Percentiles rank a stretch among this genome's conserved stretches.
These are phyloP conservation scores for Gossypium rotundifolium DNA, from an alignment of 345 rosid species.

Conservation along the genomic window DNA sequence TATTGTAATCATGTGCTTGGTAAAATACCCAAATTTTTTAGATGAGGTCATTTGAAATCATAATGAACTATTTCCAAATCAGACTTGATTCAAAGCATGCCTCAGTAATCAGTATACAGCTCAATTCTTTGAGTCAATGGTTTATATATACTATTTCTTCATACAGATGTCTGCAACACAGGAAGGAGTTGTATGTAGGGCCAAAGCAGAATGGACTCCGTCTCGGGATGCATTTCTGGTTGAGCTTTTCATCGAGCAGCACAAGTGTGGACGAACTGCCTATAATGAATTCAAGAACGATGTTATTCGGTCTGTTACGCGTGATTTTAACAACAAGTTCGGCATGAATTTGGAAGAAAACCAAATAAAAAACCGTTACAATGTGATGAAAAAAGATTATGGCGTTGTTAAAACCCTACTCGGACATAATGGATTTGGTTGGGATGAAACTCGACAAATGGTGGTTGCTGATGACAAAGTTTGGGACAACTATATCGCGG, in stretches of 20 bases:
- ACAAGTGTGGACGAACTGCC: conserved; percentile 33
- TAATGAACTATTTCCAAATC: no score
- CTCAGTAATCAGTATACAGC: neutral
- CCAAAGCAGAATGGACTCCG: conserved; percentile 4
- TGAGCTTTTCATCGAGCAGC: conserved; percentile 29
- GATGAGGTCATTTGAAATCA: no score
- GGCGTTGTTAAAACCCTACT: conserved; percentile 31
- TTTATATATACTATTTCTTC: neutral
- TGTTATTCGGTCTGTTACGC: conserved; percentile 26
- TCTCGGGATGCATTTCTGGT: conserved; percentile 19
- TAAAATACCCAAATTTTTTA: no score
- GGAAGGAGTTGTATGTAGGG: conserved; percentile 22
- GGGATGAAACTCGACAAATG: conserved; percentile 36
- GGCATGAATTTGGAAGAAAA: conserved; percentile 32
- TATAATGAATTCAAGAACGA: conserved; percentile 23
- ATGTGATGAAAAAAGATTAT: conserved; percentile 36
- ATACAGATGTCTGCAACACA: conserved; percentile 20
- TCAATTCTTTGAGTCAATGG: neutral
- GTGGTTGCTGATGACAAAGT: conserved; percentile 35
- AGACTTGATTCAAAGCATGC: no score
- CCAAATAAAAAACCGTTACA: conserved; percentile 36
- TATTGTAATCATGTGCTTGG: no score
- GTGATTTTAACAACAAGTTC: conserved; percentile 25
- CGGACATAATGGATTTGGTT: conserved; percentile 23
- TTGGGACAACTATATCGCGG: conserved; percentile 33